Evolutionary conservation across 495 filamentous ascomycete genomes (phyloP).

Genomic region (Penicillium atrosanguineum): DNA sequence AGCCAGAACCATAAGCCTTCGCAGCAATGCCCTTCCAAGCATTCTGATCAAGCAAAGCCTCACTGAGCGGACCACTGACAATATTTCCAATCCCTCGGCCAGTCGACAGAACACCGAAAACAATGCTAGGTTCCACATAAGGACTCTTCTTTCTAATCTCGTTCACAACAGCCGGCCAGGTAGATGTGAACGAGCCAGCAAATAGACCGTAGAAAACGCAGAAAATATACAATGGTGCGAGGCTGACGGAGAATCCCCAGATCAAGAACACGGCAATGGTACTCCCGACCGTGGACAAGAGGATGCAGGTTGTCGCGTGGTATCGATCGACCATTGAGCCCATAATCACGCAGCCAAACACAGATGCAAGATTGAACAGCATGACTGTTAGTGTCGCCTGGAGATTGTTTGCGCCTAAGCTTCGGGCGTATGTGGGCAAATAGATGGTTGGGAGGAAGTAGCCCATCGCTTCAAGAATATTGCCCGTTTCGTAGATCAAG

Average conservation of each 20-base stretch:
- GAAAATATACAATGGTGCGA: slow-evolving; percentile 57
- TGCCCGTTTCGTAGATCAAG: slow-evolving; percentile 49
- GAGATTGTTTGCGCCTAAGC: slow-evolving; percentile 35
- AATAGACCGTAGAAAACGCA: slow-evolving; percentile 62
- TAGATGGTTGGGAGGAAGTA: slow-evolving; percentile 63
- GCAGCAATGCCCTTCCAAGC: slow-evolving; percentile 18
- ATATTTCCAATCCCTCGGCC: slow-evolving; percentile 62
- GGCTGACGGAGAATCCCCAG: slow-evolving; percentile 57
- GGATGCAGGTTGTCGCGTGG: slow-evolving; percentile 54
- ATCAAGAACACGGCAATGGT: slow-evolving; percentile 58
- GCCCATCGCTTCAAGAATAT: slow-evolving; percentile 55
- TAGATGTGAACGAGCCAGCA: slow-evolving; percentile 54
- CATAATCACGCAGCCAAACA: slow-evolving; percentile 56
- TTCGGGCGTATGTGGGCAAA: slow-evolving; percentile 54
- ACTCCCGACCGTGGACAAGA: slow-evolving; percentile 53
- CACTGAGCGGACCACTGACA: slow-evolving; percentile 55
- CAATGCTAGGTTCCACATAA: slow-evolving; percentile 46
- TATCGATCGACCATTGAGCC: slow-evolving; percentile 55
- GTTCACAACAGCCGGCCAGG: slow-evolving; percentile 57
- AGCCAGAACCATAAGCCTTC: slow-evolving; percentile 39
- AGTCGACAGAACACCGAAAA: slow-evolving; percentile 55
- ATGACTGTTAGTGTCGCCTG: slow-evolving; percentile 44
- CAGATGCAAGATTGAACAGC: slow-evolving; percentile 50
- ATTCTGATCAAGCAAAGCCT: slow-evolving; percentile 40
- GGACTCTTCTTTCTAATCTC: slow-evolving; percentile 39